Evolutionary conservation across 106 monocot species (phyloP), one percentile per base, ranked within the genome.

Genomic region (Ottelia alismoides): DNA sequence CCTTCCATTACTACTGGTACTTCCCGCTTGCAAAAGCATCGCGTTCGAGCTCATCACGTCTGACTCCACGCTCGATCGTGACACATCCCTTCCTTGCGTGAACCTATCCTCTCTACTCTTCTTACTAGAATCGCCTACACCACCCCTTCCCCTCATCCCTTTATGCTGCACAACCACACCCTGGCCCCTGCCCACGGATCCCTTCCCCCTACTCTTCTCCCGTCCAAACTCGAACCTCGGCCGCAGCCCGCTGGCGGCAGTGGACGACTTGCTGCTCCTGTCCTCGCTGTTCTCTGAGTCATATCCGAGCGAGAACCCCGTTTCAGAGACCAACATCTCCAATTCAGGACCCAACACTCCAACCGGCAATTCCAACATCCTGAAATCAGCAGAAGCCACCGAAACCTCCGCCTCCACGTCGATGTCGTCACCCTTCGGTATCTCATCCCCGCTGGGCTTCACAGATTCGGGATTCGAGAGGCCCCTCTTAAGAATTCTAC

Each of bases 281-380:
- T 90, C 90, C 57, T 99, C 89, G 19, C 89, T 85, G 49, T 76
- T 81, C n/a, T 85, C 96, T 12, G 89, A 89, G 54, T 90, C 79
- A 5, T 16, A 3, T 26, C 25, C 47, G 23, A 70, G 21, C 27
- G 56, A 51, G 26, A 48, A 27, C 28, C 40, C 35, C 21, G 12
- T n/a, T 20, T 3, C 7, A 18, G 16, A 10, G 14, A 12, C 48
- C 16, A 43, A 16, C 6, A 5, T 43, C 40, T 43, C 40, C 10
- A 43, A 16, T 43, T 43, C 40, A 16, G 40, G 40, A 16, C 16
- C 40, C 40, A 43, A 16, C 20, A 20, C n/a, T 29, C 20, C 27
- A 31, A 20, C 56, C 29, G 23, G 10, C 18, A 27, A 14, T 5
- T 20, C 57, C 0, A 61, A 45, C 44, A 59, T 66, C 18, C 44